phyloP scores from a whole-genome alignment of 441 rosid species.

The Euphorbia schlechtendalii region DNA sequence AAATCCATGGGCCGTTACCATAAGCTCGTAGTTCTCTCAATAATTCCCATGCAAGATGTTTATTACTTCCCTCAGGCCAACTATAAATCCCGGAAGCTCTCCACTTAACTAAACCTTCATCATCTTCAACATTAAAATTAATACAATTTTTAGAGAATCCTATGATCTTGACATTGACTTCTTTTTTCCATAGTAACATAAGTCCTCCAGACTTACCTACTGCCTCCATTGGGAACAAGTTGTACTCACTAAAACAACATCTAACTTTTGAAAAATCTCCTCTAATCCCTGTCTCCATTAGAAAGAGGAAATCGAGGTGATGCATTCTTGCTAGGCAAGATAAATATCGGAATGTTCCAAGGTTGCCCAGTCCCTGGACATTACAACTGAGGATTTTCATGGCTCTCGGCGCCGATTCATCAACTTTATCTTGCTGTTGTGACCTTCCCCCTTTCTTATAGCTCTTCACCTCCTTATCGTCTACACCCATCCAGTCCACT shows the following conservation, averaged over 20 bases:
- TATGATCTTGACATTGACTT: not conserved
- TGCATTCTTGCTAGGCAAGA: not conserved
- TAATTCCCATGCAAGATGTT: not conserved
- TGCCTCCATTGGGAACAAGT: not conserved
- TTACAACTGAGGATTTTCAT: not conserved
- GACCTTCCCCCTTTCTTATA: not conserved
- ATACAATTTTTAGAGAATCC: not conserved
- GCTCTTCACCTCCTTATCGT: too few relatives aligned
- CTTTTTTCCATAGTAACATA: not conserved
- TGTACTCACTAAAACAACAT: not conserved
- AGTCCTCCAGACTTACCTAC: not conserved
- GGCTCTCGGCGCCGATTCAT: not conserved
- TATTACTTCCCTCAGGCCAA: not conserved
- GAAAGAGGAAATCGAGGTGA: not conserved
- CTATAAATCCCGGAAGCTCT: not conserved
- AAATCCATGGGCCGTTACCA: not conserved
- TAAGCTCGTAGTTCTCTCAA: not conserved
- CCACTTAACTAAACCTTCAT: not conserved
- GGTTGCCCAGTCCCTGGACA: not conserved
- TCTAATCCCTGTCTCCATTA: not conserved
- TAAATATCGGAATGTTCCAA: not conserved
- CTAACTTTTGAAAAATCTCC: too few relatives aligned
- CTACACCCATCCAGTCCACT: too few relatives aligned
- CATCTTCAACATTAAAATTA: not conserved
- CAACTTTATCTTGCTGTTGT: too few relatives aligned